These are phyloP conservation scores for Rosa chinensis DNA, from an alignment of 306 rosid species.

Conservation along the genomic window DNA sequence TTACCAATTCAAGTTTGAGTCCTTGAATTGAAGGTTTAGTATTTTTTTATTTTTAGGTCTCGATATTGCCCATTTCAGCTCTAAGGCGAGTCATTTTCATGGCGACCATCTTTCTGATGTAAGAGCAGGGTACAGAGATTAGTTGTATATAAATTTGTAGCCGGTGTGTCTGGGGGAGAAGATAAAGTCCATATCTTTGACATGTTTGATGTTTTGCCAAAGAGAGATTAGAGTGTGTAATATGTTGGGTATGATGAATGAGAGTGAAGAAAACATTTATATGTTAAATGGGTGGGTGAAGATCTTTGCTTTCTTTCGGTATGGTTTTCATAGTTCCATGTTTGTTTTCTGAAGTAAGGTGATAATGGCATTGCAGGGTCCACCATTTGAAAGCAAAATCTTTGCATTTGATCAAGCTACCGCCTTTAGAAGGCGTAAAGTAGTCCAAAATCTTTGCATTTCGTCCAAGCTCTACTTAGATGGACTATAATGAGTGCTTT, in stretches of 20 bases:
- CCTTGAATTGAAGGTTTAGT: too few species aligned
- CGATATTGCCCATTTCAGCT: slow-evolving; percentile 16
- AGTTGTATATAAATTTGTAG: neutral
- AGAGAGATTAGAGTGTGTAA: slow-evolving; percentile 12
- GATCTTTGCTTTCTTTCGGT: slow-evolving; percentile 6
- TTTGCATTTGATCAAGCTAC: slow-evolving; percentile 24
- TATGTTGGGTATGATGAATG: neutral
- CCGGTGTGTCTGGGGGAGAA: neutral
- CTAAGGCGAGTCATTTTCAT: slow-evolving; percentile 30
- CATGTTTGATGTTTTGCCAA: neutral
- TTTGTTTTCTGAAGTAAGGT: slow-evolving; percentile 21
- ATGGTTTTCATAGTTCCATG: neutral
- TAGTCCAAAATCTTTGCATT: neutral
- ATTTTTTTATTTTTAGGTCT: too few species aligned
- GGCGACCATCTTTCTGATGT: neutral
- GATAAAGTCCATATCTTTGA: neutral
- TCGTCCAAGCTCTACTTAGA: neutral
- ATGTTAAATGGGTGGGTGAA: slow-evolving; percentile 16
- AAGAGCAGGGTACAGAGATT: neutral
- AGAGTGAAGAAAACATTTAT: neutral
- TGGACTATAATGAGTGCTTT: neutral
- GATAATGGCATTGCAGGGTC: slow-evolving; percentile 36
- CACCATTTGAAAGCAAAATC: slow-evolving; percentile 17
- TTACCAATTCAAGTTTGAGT: too few species aligned
- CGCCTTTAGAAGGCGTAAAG: slow-evolving; percentile 5